phyloP scores from a whole-genome alignment of 2,329 filamentous ascomycete genomes.

The Aureobasidium mangrovei region DNA sequence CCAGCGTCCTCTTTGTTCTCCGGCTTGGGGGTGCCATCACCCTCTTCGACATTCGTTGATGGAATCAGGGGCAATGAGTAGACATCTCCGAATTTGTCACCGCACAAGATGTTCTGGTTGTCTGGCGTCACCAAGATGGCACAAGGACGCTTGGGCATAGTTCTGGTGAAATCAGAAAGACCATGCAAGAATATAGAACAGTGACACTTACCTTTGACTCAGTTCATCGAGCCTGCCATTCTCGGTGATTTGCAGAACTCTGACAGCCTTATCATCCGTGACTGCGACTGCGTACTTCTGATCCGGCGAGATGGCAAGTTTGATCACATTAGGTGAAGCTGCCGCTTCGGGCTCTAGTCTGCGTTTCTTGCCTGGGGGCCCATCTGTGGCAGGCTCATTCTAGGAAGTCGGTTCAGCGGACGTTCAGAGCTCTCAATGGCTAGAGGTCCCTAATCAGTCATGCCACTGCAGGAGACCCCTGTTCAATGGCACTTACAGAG shows the following conservation, averaged over 20 bases:
- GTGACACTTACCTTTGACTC: constrained; percentile 55
- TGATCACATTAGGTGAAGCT: constrained; percentile 50
- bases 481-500: constrained; percentile 11
- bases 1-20: constrained; percentile 18
- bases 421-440: not conserved
- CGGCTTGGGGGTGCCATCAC: constrained; percentile 18
- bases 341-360: constrained; percentile 25
- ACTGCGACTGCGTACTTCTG: constrained; percentile 64
- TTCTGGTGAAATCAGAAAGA: constrained; percentile 37
- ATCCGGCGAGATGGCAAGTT: constrained; percentile 55
- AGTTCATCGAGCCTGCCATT: constrained; percentile 55
- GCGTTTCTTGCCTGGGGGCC: constrained; percentile 34
- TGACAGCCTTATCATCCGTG: constrained; percentile 85
- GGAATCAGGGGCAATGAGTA: constrained; percentile 70
- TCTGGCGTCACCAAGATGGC: constrained; percentile 63
- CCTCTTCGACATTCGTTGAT: constrained; percentile 23
- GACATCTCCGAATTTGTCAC: constrained; percentile 95
- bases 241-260: constrained; percentile 63
- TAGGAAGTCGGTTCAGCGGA: not conserved
- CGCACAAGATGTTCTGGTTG: constrained; percentile 64
- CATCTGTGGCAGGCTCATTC: constrained; percentile 17
- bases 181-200: not conserved
- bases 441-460: constrained; percentile 6
- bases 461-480: not conserved
- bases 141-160: constrained; percentile 84